These are phyloP conservation scores for Penicillium vulpinum DNA, from an alignment of 2,329 filamentous ascomycete species.

Conservation along the genomic window DNA sequence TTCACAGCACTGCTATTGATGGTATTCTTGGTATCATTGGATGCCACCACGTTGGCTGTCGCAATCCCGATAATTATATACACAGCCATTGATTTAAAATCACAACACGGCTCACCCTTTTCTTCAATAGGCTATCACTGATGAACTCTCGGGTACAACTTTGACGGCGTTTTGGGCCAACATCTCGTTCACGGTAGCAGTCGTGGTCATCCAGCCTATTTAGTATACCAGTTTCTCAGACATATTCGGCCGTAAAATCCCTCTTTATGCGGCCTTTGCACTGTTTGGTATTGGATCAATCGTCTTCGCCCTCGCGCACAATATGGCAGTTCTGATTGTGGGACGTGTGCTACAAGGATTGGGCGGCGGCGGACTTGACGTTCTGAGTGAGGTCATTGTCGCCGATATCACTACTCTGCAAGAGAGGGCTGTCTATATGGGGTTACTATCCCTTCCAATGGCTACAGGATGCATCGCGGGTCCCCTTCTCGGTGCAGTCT, in stretches of 20 bases:
- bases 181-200: neutral
- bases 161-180: neutral
- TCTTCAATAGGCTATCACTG: neutral
- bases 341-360: constrained; percentile 11
- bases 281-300: constrained; percentile 12
- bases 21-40: neutral
- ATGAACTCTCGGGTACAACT: neutral
- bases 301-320: constrained; percentile 6
- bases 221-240: constrained; percentile 4
- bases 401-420: constrained; percentile 11
- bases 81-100: neutral
- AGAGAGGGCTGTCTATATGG: constrained; percentile 8
- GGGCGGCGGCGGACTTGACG: constrained; percentile 11
- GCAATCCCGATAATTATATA: neutral
- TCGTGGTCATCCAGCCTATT: constrained; percentile 1
- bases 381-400: constrained; percentile 10
- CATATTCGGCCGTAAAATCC: constrained; percentile 3
- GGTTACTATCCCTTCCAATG: constrained; percentile 5
- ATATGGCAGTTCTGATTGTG: constrained; percentile 5
- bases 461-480: constrained; percentile 7
- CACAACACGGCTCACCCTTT: neutral
- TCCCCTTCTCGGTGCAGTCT: constrained; percentile 8
- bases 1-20: neutral
- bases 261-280: constrained; percentile 2
- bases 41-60: neutral